phyloP scores from a whole-genome alignment of 2,329 filamentous ascomycete species.

The Penicillium sp. region DNA sequence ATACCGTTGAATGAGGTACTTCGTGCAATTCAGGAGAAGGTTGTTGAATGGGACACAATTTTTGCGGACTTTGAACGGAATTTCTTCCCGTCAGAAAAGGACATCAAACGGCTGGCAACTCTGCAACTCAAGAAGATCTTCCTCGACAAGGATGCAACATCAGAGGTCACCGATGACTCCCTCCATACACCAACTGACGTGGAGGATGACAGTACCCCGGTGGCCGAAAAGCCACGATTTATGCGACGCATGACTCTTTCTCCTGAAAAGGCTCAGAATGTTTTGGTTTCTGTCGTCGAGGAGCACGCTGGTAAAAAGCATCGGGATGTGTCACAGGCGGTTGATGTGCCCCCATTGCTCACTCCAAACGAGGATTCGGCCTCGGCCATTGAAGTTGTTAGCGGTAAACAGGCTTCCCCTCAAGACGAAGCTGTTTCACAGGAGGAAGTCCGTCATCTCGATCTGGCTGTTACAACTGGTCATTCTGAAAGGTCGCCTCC shows the following conservation, averaged over 20 bases:
- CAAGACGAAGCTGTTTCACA: conserved; percentile 41
- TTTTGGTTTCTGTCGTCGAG: conserved; percentile 68
- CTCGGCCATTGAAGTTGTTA: conserved; percentile 22
- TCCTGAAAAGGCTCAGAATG: conserved; percentile 66
- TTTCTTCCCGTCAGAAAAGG: conserved; percentile 92
- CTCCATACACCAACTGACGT: conserved; percentile 48
- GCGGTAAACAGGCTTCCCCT: conserved; percentile 22
- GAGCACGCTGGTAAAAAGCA: conserved; percentile 57
- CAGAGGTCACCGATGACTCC: conserved; percentile 71
- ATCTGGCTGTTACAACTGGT: conserved; percentile 56
- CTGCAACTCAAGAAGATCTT: conserved; percentile 95
- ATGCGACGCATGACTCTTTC: conserved; percentile 54
- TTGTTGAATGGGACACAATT: conserved; percentile 87
- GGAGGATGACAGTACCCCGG: conserved; percentile 32
- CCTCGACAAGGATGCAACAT: conserved; percentile 79
- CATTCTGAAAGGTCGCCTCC: conserved; percentile 28
- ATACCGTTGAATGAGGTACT: conserved; percentile 90
- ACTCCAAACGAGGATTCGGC: conserved; percentile 27
- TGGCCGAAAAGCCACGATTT: conserved; percentile 36
- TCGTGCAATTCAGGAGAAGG: conserved; percentile 88
- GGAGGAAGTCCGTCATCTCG: conserved; percentile 64
- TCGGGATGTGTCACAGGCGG: conserved; percentile 20
- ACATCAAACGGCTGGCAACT: conserved; percentile 88
- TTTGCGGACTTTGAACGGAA: conserved; percentile 91
- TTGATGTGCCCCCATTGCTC: conserved; percentile 17